Percentiles rank a stretch among this genome's conserved stretches.
These are phyloP conservation scores for Raphanus sativus DNA, from an alignment of 345 rosid species.

Conservation along the genomic window DNA sequence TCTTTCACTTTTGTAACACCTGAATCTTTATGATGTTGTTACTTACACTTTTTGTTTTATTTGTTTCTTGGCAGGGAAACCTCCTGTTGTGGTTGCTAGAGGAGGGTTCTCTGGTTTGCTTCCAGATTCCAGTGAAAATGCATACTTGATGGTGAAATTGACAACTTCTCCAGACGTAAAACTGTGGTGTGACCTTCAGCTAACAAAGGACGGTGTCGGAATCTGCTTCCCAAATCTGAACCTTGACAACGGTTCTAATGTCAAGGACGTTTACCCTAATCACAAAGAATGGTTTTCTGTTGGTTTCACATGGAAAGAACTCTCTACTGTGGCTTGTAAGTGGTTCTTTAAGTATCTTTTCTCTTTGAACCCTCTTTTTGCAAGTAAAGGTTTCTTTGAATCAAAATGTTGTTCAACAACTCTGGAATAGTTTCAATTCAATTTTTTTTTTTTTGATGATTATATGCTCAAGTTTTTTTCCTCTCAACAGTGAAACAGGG, in stretches of 20 bases:
- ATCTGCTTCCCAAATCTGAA: conserved; percentile 59
- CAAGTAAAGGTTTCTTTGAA: conserved; percentile 7
- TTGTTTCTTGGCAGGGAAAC: conserved; percentile 44
- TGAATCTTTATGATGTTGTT: neutral
- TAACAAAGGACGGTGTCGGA: conserved; percentile 67
- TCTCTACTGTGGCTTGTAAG: conserved; percentile 42
- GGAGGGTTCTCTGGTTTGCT: conserved; percentile 80
- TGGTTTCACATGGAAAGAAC: conserved; percentile 46
- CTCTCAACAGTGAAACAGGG: conserved; percentile 50
- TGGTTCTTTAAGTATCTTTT: conserved; percentile 3
- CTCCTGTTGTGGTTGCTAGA: conserved; percentile 62
- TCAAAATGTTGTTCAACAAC: neutral
- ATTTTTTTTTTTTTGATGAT: too few relatives aligned
- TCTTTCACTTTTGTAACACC: neutral
- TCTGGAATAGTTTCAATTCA: conserved; percentile 7
- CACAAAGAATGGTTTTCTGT: conserved; percentile 46
- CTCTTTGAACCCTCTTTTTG: conserved; percentile 38
- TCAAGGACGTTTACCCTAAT: neutral
- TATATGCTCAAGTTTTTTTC: too few relatives aligned
- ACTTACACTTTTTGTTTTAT: conserved; percentile 9
- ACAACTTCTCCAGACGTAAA: conserved; percentile 40
- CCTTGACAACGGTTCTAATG: conserved; percentile 49
- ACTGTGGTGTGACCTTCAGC: conserved; percentile 75
- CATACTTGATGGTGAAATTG: conserved; percentile 32
- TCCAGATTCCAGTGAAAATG: conserved; percentile 51